phyloP scores from a whole-genome alignment of 495 filamentous ascomycete genomes.

The Hypoxylon fuscum region DNA sequence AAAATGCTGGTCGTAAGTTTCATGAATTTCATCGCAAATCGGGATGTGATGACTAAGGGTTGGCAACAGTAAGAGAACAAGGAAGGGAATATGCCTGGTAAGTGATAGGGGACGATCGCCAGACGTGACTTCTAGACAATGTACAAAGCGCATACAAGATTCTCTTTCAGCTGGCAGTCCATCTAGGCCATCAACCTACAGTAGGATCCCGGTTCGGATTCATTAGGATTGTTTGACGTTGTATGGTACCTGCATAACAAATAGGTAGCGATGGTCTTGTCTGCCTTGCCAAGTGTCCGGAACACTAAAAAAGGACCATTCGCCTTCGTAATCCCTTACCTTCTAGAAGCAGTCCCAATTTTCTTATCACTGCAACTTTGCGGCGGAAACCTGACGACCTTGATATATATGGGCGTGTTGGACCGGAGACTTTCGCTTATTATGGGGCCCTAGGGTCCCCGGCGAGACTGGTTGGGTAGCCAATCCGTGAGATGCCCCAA shows the following conservation, averaged over 20 bases:
- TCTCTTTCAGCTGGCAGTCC: not conserved
- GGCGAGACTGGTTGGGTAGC: too few species aligned
- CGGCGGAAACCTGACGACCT: not conserved
- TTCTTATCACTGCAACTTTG: too few species aligned
- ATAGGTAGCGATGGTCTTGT: not conserved
- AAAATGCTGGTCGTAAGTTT: not conserved
- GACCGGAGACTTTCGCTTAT: not conserved
- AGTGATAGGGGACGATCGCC: not conserved
- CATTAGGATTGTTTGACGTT: not conserved
- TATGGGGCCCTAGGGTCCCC: not conserved
- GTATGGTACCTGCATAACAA: not conserved
- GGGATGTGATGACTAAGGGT: not conserved
- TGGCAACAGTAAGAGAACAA: not conserved
- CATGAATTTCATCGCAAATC: not conserved
- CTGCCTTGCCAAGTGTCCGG: not conserved
- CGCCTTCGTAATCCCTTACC: too few species aligned
- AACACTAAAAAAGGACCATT: too few species aligned
- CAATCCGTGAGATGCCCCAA: too few species aligned
- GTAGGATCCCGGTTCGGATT: not conserved
- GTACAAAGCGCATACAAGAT: too few species aligned
- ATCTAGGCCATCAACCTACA: not conserved
- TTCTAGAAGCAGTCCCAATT: too few species aligned
- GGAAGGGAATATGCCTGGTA: not conserved
- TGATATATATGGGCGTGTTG: not conserved
- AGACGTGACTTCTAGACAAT: not conserved